phyloP scores from a whole-genome alignment of 306 rosid species.

The Dalbergia oliveri region DNA sequence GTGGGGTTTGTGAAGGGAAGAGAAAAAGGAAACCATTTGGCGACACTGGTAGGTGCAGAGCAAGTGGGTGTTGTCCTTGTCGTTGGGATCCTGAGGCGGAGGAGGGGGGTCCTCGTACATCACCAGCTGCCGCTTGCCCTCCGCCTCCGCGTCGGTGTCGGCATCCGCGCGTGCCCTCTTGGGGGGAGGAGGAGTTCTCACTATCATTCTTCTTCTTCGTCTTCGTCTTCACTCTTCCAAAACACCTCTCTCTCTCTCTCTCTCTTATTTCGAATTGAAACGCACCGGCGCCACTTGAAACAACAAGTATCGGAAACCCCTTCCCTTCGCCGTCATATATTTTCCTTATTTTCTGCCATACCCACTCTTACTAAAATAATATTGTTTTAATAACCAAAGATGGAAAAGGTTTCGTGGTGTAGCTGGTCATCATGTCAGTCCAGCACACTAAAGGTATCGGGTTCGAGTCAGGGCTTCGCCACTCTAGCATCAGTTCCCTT shows the following conservation, averaged over 20 bases:
- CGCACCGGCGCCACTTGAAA: background rate
- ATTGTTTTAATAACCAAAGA: fast-evolving
- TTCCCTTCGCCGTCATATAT: background rate
- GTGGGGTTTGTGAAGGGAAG: background rate
- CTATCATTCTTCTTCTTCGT: conserved; percentile 59
- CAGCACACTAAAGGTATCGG: conserved; percentile 90
- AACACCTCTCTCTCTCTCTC: background rate
- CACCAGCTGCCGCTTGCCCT: conserved; percentile 60
- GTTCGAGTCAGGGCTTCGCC: conserved; percentile 82
- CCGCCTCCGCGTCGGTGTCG: conserved; percentile 27
- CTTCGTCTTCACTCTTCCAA: background rate
- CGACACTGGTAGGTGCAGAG: conserved; percentile 95
- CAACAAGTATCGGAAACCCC: background rate
- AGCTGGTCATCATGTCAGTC: conserved; percentile 59
- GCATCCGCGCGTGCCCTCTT: conserved; percentile 75
- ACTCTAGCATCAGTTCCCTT: background rate
- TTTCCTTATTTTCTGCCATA: no score
- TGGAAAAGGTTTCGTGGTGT: conserved; percentile 44
- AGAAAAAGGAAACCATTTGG: conserved; percentile 71
- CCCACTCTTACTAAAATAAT: no score
- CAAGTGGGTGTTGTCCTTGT: conserved; percentile 44
- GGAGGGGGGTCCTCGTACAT: conserved; percentile 69
- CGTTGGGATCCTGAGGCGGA: conserved; percentile 47
- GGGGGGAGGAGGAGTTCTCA: conserved; percentile 83
- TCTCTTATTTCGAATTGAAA: background rate